A percentile compares a stretch with the other conserved stretches of the same genome.
phyloP scores from a whole-genome alignment of 2,329 filamentous ascomycete species.

The Sclerotinia borealis region DNA sequence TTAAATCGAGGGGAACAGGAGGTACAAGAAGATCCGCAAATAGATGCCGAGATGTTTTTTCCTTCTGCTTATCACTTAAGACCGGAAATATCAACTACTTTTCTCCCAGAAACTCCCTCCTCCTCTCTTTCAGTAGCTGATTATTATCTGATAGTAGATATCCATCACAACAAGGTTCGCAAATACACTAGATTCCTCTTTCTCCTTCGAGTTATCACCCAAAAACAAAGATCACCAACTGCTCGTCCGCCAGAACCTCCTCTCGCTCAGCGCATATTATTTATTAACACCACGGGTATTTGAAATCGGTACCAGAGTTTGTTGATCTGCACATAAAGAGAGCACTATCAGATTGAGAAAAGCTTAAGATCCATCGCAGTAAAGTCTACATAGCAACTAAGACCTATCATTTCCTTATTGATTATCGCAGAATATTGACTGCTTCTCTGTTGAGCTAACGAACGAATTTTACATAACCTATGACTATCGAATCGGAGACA shows the following conservation, averaged over 20 bases:
- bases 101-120: too few relatives aligned
- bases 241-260: not conserved
- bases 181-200: too few relatives aligned
- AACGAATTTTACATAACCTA: too few relatives aligned
- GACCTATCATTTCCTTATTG: not conserved
- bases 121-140: too few relatives aligned
- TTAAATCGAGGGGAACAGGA: not conserved
- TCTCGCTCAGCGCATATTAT: not conserved
- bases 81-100: too few relatives aligned
- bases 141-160: too few relatives aligned
- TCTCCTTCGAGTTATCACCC: not conserved
- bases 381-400: not conserved
- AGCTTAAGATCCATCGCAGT: not conserved
- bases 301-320: not conserved
- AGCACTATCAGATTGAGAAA: not conserved
- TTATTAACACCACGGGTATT: not conserved
- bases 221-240: not conserved
- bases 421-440: not conserved
- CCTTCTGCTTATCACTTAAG: too few relatives aligned
- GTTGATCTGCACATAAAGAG: not conserved
- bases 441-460: too few relatives aligned
- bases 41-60: not conserved
- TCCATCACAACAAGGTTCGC: too few relatives aligned
- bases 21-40: not conserved
- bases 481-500: too few relatives aligned